Base-by-base conservation (phyloP, 2,329 filamentous ascomycete species). In the Sordariomycetes sp. region DNA sequence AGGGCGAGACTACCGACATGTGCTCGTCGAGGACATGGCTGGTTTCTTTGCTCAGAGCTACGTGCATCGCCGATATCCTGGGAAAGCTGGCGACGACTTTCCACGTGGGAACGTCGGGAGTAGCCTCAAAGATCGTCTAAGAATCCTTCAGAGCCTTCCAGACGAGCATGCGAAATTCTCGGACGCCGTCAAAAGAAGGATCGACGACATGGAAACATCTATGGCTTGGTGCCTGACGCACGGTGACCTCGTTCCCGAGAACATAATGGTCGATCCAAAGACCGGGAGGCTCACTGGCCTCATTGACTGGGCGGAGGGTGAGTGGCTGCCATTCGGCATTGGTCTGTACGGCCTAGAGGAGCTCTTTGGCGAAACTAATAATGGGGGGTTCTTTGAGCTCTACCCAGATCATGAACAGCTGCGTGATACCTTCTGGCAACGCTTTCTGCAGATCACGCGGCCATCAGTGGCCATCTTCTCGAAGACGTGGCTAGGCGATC, bases 271-370 rank as follows among this genome's bases (percentile, higher is more conserved):
- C 0, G 54, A 65, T 34, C 44, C 54, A 1, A 36, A 51, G 2
- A 60, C 59, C 0, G 70, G 68, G 34, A 35, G 43, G 3, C 46
- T 80, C 7, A 58, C 46, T 0, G 78, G 75, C 2, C 38, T 81
- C 1, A 59, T 82, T 0, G 78, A 82, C 46, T 82, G 76, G 77
- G 72, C 72, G 0, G 77, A 82, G 46, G 73, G 68, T 0, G 75
- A 80, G 46, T 65, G 58, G 39, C 48, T 79, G 8, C 75, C 75
- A 0, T 75, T 78, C 42, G 77, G 76, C 0, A 58, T 70, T 4
- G 69, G 67, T 18, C 49, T 79, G 28, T 80, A 79, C 42, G 75
- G 75, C 0, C 50, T 80, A 0, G 75, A 81, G 46, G 66, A 75
- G 48, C 46, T 80, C 1, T 54, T 82, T 1, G 73, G 75, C 1